phyloP scores from a whole-genome alignment of 495 filamentous ascomycete species.

The Aspergillus sclerotioniger region DNA sequence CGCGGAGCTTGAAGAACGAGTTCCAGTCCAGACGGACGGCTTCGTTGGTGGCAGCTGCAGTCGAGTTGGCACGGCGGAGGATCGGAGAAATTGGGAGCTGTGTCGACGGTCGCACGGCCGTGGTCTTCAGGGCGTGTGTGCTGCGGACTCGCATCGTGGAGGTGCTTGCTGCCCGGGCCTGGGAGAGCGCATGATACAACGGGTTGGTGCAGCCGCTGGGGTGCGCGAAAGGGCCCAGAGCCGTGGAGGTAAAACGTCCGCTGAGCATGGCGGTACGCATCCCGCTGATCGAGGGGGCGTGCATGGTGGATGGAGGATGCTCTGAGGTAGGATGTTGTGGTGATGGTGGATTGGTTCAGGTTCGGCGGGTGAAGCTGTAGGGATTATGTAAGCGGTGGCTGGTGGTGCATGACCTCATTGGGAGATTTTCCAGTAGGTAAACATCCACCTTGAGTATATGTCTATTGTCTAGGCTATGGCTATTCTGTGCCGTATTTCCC shows the following conservation, averaged over 20 bases:
- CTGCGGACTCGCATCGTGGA: conserved; percentile 11
- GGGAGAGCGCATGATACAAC: conserved; percentile 21
- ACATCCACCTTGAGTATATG: too few relatives aligned
- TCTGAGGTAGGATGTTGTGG: not conserved
- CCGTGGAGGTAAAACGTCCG: conserved; percentile 25
- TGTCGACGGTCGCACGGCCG: conserved; percentile 21
- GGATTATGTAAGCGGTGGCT: conserved; percentile 2
- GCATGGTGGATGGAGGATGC: conserved; percentile 17
- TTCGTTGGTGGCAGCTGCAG: conserved; percentile 30
- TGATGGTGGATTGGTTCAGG: conserved; percentile 13
- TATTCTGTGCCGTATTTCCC: too few relatives aligned
- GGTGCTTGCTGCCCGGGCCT: conserved; percentile 20
- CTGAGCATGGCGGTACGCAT: conserved; percentile 31
- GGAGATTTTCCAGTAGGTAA: too few relatives aligned
- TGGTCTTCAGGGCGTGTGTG: conserved; percentile 15
- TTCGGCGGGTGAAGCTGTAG: conserved; percentile 3
- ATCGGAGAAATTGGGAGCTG: conserved; percentile 22
- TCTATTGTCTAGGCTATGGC: too few relatives aligned
- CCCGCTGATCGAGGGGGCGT: conserved; percentile 24
- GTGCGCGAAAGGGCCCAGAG: conserved; percentile 22
- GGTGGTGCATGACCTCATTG: not conserved
- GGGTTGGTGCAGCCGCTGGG: conserved; percentile 14
- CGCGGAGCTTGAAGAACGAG: conserved; percentile 86
- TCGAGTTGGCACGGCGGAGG: conserved; percentile 35
- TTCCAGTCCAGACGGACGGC: conserved; percentile 75